A percentile compares a stretch with the other conserved stretches of the same genome.
These are phyloP conservation scores for Oryza rufipogon DNA, from an alignment of 176 grass and related monocot genomes.

Conservation along the genomic window DNA sequence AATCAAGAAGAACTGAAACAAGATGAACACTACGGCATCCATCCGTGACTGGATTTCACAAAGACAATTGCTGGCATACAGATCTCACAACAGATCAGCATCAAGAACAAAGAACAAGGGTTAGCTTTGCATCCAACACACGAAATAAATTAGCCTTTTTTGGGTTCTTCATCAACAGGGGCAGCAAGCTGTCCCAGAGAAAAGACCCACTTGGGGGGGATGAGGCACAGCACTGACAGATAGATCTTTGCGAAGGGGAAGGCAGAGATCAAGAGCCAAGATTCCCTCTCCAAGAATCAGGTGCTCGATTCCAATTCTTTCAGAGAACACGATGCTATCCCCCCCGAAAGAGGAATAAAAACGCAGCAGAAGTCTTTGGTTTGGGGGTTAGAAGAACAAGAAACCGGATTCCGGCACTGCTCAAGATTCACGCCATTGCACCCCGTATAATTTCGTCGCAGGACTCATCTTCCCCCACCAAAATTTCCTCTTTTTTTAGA, in stretches of 20 bases:
- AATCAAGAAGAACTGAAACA: constrained; percentile 40
- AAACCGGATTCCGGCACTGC: constrained; percentile 29
- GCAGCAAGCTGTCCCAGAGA: constrained; percentile 33
- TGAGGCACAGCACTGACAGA: constrained; percentile 10
- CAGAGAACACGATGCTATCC: constrained; percentile 43
- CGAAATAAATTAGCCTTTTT: neutral
- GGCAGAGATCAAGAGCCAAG: constrained; percentile 38
- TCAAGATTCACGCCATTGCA: constrained; percentile 46
- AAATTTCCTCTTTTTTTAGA: neutral
- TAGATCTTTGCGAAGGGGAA: constrained; percentile 47
- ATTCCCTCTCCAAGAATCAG: constrained; percentile 50
- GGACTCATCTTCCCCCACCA: constrained; percentile 10
- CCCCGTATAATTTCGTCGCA: neutral
- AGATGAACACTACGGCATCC: constrained; percentile 25
- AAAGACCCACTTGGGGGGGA: constrained; percentile 35
- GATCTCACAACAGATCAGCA: constrained; percentile 26
- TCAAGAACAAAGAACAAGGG: constrained; percentile 34
- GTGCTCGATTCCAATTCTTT: constrained; percentile 51
- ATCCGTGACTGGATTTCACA: constrained; percentile 23
- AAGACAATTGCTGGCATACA: constrained; percentile 24
- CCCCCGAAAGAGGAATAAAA: constrained; percentile 38
- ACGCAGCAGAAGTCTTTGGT: constrained; percentile 34
- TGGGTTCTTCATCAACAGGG: constrained; percentile 29
- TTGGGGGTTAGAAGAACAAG: constrained; percentile 16
- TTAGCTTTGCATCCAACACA: constrained; percentile 32